Evolutionary conservation across 2,329 filamentous ascomycete genomes (phyloP).

Genomic region (Cladosporium sp.): DNA sequence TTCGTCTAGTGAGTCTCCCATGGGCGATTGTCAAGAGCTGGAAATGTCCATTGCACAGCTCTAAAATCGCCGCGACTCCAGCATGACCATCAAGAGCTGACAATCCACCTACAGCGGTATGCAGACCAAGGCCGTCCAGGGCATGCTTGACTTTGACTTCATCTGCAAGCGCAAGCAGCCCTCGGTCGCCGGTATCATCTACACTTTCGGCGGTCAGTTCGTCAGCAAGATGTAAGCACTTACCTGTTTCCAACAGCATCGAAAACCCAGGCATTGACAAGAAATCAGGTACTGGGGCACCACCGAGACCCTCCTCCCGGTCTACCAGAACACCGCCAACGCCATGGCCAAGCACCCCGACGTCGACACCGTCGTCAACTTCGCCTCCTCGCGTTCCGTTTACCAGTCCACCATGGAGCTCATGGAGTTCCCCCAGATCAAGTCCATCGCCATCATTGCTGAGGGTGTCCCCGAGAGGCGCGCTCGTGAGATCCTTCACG

Average conservation of each 20-base stretch:
- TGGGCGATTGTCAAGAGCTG: background rate
- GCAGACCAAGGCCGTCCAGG: conserved; percentile 70
- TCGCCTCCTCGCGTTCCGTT: conserved; percentile 96
- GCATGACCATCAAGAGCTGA: conserved; percentile 22
- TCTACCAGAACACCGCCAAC: conserved; percentile 92
- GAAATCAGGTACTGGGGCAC: conserved; percentile 85
- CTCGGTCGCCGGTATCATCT: conserved; percentile 98
- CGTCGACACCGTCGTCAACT: conserved; percentile 98
- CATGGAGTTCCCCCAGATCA: conserved; percentile 95
- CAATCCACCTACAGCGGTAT: conserved; percentile 60
- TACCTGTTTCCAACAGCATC: conserved; percentile 10
- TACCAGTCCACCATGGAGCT: conserved; percentile 98
- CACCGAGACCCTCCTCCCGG: conserved; percentile 95
- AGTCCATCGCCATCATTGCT: conserved; percentile 98
- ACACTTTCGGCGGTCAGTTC: conserved; percentile 99
- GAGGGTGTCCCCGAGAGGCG: conserved; percentile 99
- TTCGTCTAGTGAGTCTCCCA: conserved; percentile 75
- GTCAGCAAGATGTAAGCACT: conserved; percentile 87
- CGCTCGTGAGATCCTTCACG: conserved; percentile 94
- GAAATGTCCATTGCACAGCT: background rate
- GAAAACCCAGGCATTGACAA: conserved; percentile 21
- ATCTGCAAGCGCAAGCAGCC: conserved; percentile 98
- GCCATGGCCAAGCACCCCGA: conserved; percentile 95
- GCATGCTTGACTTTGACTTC: conserved; percentile 95
- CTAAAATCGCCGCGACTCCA: background rate